Evolutionary conservation across 2,329 filamentous ascomycete species (phyloP).

Genomic region (Ceratocystis colombiana): DNA sequence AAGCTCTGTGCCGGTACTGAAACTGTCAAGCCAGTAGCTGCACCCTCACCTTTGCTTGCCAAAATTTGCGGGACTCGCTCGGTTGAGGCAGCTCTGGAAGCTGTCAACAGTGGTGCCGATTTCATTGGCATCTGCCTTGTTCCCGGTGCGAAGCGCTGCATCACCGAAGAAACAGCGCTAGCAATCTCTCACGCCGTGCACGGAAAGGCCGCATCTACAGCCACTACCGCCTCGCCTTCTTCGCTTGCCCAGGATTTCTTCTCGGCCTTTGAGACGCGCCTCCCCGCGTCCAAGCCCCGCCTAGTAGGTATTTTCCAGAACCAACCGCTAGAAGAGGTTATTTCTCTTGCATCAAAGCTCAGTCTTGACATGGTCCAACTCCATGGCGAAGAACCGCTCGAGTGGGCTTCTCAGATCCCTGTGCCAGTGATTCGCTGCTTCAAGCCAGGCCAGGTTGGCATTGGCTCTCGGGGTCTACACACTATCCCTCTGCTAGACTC

Average conservation of each 20-base stretch:
- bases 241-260: slow-evolving; percentile 58
- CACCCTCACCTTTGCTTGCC: slow-evolving; percentile 51
- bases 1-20: slow-evolving; percentile 60
- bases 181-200: slow-evolving; percentile 74
- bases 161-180: slow-evolving; percentile 66
- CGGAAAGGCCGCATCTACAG: slow-evolving; percentile 18
- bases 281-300: slow-evolving; percentile 53
- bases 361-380: slow-evolving; percentile 82
- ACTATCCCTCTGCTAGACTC: slow-evolving; percentile 77
- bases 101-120: slow-evolving; percentile 79
- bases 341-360: slow-evolving; percentile 66
- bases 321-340: slow-evolving; percentile 71
- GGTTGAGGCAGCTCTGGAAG: slow-evolving; percentile 66
- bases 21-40: slow-evolving; percentile 31
- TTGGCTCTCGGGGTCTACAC: slow-evolving; percentile 70
- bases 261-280: slow-evolving; percentile 39
- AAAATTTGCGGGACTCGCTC: slow-evolving; percentile 93
- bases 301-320: slow-evolving; percentile 92
- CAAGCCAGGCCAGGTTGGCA: slow-evolving; percentile 60
- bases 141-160: slow-evolving; percentile 66
- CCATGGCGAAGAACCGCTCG: slow-evolving; percentile 81
- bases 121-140: slow-evolving; percentile 89
- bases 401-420: slow-evolving; percentile 82
- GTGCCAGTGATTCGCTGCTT: slow-evolving; percentile 87
- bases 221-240: slow-evolving; percentile 30